These are phyloP conservation scores for Selenicereus undatus DNA, from an alignment of 148 eudicot species.

Conservation along the genomic window DNA sequence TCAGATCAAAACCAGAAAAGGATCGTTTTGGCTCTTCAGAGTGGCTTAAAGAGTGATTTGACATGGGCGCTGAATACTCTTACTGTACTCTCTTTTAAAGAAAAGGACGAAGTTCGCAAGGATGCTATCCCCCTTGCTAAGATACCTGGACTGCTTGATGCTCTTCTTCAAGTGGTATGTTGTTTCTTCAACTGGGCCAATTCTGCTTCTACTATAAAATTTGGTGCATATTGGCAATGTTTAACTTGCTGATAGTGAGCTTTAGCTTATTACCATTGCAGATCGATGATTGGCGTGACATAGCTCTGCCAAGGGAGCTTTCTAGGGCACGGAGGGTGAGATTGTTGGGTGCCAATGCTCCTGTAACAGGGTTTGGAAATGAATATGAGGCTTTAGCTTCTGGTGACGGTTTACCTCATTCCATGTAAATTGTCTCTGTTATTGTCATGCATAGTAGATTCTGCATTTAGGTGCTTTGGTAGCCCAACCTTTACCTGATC, in stretches of 20 bases:
- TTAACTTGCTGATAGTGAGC: slow-evolving; percentile 2
- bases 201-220: background rate
- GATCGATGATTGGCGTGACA: slow-evolving; percentile 99
- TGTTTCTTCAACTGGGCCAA: slow-evolving; percentile 6
- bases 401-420: slow-evolving; percentile 38
- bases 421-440: slow-evolving; percentile 38
- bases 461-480: background rate
- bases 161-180: slow-evolving; percentile 96
- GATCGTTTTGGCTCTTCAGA: slow-evolving; percentile 92
- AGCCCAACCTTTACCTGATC: slow-evolving; percentile 17
- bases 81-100: slow-evolving; percentile 87
- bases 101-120: slow-evolving; percentile 91
- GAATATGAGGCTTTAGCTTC: slow-evolving; percentile 61
- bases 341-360: slow-evolving; percentile 66
- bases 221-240: background rate
- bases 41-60: slow-evolving; percentile 94
- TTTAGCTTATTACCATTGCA: slow-evolving; percentile 28
- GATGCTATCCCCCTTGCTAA: slow-evolving; percentile 90
- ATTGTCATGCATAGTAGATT: slow-evolving; percentile 2
- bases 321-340: slow-evolving; percentile 64
- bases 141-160: slow-evolving; percentile 90
- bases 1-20: slow-evolving; percentile 93
- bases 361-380: slow-evolving; percentile 84
- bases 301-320: slow-evolving; percentile 75
- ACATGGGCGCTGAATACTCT: slow-evolving; percentile 93